phyloP scores from a whole-genome alignment of 2,329 filamentous ascomycete species.

The Fusarium pininemorale region DNA sequence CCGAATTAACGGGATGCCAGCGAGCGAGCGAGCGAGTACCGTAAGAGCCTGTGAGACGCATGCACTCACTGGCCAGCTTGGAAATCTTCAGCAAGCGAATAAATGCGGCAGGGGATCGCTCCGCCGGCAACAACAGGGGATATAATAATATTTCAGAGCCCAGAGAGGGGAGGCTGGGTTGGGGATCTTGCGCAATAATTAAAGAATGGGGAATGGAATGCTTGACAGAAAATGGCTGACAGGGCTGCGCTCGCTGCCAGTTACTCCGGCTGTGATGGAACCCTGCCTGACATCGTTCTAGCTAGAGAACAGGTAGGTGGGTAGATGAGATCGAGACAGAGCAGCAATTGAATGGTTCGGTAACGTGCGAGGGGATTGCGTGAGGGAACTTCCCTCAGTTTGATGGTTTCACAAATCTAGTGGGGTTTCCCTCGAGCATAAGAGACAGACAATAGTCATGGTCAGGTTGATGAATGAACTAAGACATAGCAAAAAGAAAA shows the following conservation, averaged over 20 bases:
- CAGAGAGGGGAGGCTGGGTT: slow-evolving; percentile 14
- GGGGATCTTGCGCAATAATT: slow-evolving; percentile 29
- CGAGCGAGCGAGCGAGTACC: slow-evolving; percentile 7
- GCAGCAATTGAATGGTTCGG: neutral
- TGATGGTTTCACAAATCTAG: slow-evolving; percentile 24
- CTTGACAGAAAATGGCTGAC: slow-evolving; percentile 17
- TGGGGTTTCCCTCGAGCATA: slow-evolving; percentile 13
- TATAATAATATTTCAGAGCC: slow-evolving; percentile 4
- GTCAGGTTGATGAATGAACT: slow-evolving; percentile 16
- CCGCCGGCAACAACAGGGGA: slow-evolving; percentile 16
- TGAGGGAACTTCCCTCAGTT: neutral
- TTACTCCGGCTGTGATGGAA: slow-evolving; percentile 5
- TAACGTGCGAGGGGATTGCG: slow-evolving; percentile 1
- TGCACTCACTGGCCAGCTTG: slow-evolving; percentile 22
- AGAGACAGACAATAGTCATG: slow-evolving; percentile 23
- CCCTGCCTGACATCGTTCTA: neutral
- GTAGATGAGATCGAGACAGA: neutral
- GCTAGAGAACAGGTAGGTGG: neutral
- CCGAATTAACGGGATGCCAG: slow-evolving; percentile 26
- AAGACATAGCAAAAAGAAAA: slow-evolving; percentile 27
- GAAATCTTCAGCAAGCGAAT: slow-evolving; percentile 15
- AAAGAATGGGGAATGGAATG: slow-evolving; percentile 35
- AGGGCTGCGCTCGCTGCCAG: slow-evolving; percentile 26
- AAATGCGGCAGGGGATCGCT: slow-evolving; percentile 18
- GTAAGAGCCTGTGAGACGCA: slow-evolving; percentile 18